phyloP scores from a whole-genome alignment of 75 land plant genomes.

The Pinus taeda region DNA sequence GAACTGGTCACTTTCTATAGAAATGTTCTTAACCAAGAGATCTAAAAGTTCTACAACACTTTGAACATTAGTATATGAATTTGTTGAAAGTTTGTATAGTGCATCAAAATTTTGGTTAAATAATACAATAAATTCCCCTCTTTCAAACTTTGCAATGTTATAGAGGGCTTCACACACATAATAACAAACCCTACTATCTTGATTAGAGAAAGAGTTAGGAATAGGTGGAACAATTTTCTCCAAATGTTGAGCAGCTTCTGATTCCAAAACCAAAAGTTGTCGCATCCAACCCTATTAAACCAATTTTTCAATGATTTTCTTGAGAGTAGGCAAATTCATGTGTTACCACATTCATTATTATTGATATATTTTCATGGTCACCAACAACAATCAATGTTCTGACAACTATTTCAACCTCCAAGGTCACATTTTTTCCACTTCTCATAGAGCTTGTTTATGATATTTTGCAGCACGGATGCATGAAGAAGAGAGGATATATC shows the following conservation, averaged over 20 bases:
- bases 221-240: slow-evolving; percentile 97
- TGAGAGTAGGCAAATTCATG: no score
- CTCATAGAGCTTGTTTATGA: slow-evolving; percentile 96
- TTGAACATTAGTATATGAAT: slow-evolving; percentile 94
- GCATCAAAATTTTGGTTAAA: slow-evolving; percentile 99
- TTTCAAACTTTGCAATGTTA: slow-evolving; percentile 99
- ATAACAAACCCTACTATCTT: slow-evolving; percentile 96
- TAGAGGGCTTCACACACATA: slow-evolving; percentile 99
- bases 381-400: no score
- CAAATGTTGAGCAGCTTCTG: no score
- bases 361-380: no score
- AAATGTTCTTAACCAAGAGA: slow-evolving; percentile 97
- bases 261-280: no score
- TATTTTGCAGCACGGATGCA: slow-evolving; percentile 63
- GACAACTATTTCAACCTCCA: slow-evolving; percentile 45
- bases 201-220: slow-evolving; percentile 81
- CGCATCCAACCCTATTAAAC: no score
- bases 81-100: slow-evolving; percentile 45
- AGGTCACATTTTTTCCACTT: slow-evolving; percentile 94
- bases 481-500: slow-evolving; percentile 70
- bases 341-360: no score
- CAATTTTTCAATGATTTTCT: no score
- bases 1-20: slow-evolving; percentile 97
- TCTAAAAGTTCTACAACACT: slow-evolving; percentile 98
- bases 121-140: slow-evolving; percentile 92